These are phyloP conservation scores for Xenosphaeropsis pyriputrescens DNA, from an alignment of 2,329 filamentous ascomycete genomes.

Conservation along the genomic window DNA sequence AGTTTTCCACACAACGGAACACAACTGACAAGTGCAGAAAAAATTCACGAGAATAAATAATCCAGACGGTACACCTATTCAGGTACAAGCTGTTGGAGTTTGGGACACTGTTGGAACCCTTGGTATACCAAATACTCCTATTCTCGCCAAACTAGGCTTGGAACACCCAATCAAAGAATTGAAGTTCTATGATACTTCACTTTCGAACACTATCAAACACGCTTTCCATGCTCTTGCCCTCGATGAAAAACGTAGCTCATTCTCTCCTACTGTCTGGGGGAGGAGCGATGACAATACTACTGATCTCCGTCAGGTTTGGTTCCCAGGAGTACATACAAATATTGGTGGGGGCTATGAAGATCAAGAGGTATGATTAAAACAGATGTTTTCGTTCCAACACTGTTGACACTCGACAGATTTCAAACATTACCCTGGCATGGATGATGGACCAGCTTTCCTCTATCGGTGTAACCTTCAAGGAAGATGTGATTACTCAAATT, in stretches of 20 bases:
- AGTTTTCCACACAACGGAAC: neutral
- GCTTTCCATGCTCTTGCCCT: constrained; percentile 33
- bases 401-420: constrained; percentile 2
- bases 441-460: constrained; percentile 27
- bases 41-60: constrained; percentile 17
- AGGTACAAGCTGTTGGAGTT: constrained; percentile 27
- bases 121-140: constrained; percentile 21
- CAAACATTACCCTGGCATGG: constrained; percentile 30
- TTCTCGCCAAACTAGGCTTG: too few species aligned
- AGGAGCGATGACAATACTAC: constrained; percentile 1
- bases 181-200: constrained; percentile 24
- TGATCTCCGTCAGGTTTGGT: constrained; percentile 26
- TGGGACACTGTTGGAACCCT: constrained; percentile 33
- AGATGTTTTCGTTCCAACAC: too few species aligned
- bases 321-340: constrained; percentile 29
- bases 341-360: constrained; percentile 31
- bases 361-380: constrained; percentile 19
- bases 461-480: constrained; percentile 17
- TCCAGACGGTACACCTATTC: constrained; percentile 9
- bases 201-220: constrained; percentile 25
- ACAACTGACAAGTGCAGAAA: constrained; percentile 4
- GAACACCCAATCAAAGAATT: too few species aligned
- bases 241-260: constrained; percentile 27
- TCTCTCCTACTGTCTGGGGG: constrained; percentile 23
- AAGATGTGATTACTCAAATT: constrained; percentile 15